Base-by-base conservation (phyloP, 2,329 filamentous ascomycete genomes). In the Epichloe amarillans region DNA sequence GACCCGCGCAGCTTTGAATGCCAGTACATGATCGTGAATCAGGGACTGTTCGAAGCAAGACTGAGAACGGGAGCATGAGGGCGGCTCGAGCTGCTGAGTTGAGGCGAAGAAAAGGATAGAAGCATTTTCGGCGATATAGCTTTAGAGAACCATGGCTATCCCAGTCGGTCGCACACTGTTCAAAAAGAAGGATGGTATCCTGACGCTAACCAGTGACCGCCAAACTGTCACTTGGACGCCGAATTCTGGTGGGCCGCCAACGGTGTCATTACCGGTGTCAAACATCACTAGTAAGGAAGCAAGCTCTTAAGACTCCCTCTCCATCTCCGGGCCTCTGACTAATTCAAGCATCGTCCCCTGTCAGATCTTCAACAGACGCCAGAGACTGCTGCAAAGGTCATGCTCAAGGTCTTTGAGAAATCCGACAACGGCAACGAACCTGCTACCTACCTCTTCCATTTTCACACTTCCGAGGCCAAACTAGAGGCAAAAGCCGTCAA, bases 331-430 rank as follows among this genome's bases (percentile, higher is more conserved):
- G 15, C 30, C 26, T 43, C 52, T 38, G 53, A 10, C 23, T 44
- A 19, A 42, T 38, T 33, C 17, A 26, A 26, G 17, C 23, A 15
- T 37, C 23, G 36, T 35, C 5, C 26, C 14, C 5, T 17, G 17
- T 21, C 59, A 93, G 88, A 97, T 69, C 79, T 98, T 46, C 91
- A 98, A 67, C 91, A 97, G 66, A 97, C 93, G 1, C 90, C 93
- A 12, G 88, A 88, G 53, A 83, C 76, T n/a, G 83, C 81, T 37
- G 74, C 88, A 17, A 96, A 95, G 73, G 89, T 95, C 49, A 95
- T 95, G 76, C 77, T 97, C 53, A 95, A 93, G 66, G 84, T 98
- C 50, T 87, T 96, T 59, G 85, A 85, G 55, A 85, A 89, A 64
- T 69, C 79, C 41, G 68, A 79, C 35, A 71, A 72, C 45, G 72